Conservation (phyloP, 2,329 filamentous ascomycete genomes). For the Xylariaceae sp. region DNA sequence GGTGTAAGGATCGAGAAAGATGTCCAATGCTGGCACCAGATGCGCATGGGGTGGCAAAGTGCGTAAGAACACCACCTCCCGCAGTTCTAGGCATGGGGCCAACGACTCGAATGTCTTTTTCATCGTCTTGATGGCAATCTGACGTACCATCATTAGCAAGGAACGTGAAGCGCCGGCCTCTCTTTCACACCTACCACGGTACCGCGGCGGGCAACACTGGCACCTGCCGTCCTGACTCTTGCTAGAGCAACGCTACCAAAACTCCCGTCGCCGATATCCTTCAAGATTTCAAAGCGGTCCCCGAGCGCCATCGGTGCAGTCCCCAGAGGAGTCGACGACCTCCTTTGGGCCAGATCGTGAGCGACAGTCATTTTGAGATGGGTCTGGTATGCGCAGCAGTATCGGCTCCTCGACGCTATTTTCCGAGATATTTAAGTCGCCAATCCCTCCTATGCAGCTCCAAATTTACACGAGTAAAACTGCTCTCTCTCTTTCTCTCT, state of each 20-base stretch:
- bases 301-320: conserved; percentile 61
- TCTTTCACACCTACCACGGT: conserved; percentile 67
- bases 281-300: conserved; percentile 93
- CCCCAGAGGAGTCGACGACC: conserved; percentile 49
- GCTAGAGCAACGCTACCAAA: conserved; percentile 94
- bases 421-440: conserved; percentile 19
- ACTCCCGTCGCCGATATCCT: conserved; percentile 97
- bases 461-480: conserved; percentile 14
- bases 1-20: conserved; percentile 92
- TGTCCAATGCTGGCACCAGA: conserved; percentile 94
- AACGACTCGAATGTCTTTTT: conserved; percentile 98
- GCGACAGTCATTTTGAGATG: conserved; percentile 65
- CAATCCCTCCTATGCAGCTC: conserved; percentile 25
- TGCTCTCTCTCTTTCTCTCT: too few species aligned
- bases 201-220: conserved; percentile 80
- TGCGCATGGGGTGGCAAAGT: conserved; percentile 84
- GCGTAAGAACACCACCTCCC: conserved; percentile 93
- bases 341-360: conserved; percentile 66
- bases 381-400: conserved; percentile 10
- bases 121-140: conserved; percentile 99
- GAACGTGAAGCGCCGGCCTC: not conserved
- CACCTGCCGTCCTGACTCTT: conserved; percentile 83
- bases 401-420: not conserved
- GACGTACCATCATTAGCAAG: conserved; percentile 13
- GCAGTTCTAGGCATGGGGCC: conserved; percentile 80